phyloP scores from a whole-genome alignment of 2,329 filamentous ascomycete species.

The Trichophyton schoenleinii region DNA sequence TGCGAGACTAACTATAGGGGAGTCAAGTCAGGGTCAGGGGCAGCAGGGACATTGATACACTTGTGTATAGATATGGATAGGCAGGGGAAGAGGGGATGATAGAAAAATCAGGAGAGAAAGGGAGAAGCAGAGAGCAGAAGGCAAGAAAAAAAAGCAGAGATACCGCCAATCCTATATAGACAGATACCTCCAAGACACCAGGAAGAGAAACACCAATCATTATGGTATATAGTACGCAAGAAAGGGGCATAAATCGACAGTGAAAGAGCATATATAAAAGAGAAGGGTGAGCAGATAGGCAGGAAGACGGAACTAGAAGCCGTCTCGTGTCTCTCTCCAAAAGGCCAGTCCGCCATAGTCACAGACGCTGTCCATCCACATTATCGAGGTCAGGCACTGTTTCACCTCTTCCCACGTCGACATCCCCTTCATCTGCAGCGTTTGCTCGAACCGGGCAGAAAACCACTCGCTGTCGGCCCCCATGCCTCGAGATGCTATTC shows the following conservation, averaged over 20 bases:
- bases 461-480: constrained; percentile 25
- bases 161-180: background rate
- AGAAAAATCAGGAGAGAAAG: background rate
- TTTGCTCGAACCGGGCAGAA: constrained; percentile 17
- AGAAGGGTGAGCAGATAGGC: background rate
- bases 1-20: background rate
- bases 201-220: background rate
- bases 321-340: constrained; percentile 18
- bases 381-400: constrained; percentile 17
- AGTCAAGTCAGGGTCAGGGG: background rate
- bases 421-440: constrained; percentile 13
- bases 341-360: constrained; percentile 20
- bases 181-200: background rate
- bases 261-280: background rate
- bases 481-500: constrained; percentile 25
- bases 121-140: background rate
- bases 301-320: background rate
- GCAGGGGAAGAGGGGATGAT: background rate
- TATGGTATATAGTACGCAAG: background rate
- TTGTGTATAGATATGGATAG: background rate
- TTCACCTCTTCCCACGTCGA: constrained; percentile 20
- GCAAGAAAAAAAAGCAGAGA: background rate
- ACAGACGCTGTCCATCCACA: constrained; percentile 27
- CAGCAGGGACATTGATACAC: too few relatives aligned
- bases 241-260: background rate